Percentiles rank a stretch among this genome's conserved stretches.
Evolutionary conservation across 805 yeast species (phyloP).

Genomic region (Blastobotrys peoriensis): DNA sequence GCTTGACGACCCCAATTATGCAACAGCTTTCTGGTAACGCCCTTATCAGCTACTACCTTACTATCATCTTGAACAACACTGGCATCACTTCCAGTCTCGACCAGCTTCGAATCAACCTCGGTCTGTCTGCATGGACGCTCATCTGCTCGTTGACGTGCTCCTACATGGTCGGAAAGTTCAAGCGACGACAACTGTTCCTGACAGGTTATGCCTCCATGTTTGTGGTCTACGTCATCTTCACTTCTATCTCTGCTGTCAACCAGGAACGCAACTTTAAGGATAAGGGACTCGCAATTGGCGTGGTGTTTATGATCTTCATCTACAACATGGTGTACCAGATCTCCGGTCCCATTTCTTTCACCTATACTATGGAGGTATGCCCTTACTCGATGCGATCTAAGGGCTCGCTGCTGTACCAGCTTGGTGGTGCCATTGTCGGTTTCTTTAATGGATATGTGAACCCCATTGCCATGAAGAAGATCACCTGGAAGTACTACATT

Average conservation of each 20-base stretch:
- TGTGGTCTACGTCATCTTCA: slow-evolving; percentile 32
- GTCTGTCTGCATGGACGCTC: slow-evolving; percentile 1
- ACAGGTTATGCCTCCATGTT: slow-evolving; percentile 43
- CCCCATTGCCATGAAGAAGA: slow-evolving; percentile 37
- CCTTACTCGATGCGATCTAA: slow-evolving; percentile 35
- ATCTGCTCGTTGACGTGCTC: slow-evolving; percentile 4
- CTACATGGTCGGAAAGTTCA: slow-evolving; percentile 30
- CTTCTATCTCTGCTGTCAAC: slow-evolving; percentile 41
- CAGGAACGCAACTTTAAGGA: neutral
- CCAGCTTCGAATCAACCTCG: slow-evolving; percentile 19
- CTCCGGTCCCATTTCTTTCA: slow-evolving; percentile 3
- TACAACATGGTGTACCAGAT: neutral
- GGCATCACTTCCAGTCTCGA: slow-evolving; percentile 37
- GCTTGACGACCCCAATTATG: slow-evolving; percentile 9
- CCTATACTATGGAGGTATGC: slow-evolving; percentile 21
- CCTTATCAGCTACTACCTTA: slow-evolving; percentile 36
- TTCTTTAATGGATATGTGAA: slow-evolving; percentile 31
- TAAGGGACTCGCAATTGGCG: slow-evolving; percentile 2
- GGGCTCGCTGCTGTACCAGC: slow-evolving; percentile 32
- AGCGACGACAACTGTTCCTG: slow-evolving; percentile 56
- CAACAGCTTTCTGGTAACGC: slow-evolving; percentile 15
- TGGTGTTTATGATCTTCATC: slow-evolving; percentile 7
- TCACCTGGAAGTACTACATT: slow-evolving; percentile 41
- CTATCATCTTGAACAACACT: slow-evolving; percentile 44
- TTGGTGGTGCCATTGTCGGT: slow-evolving; percentile 14